These are phyloP conservation scores for Starmerella vitae DNA, from an alignment of 805 yeast genomes.

Conservation along the genomic window DNA sequence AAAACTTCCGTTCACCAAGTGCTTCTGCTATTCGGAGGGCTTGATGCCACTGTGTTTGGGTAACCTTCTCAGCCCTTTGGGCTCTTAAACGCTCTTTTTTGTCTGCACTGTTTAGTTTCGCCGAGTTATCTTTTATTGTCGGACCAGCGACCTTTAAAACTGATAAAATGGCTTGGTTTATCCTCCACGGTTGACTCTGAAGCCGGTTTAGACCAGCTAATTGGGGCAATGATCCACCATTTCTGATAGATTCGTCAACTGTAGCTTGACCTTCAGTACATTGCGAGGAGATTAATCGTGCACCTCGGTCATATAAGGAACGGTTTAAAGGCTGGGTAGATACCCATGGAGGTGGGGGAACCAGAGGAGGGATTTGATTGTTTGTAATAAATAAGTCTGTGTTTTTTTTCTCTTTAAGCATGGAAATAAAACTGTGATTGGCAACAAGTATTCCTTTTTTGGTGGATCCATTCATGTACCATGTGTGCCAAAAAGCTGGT, in stretches of 20 bases:
- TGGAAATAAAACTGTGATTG: slow-evolving; percentile 61
- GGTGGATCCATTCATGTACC: slow-evolving; percentile 41
- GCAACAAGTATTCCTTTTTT: slow-evolving; percentile 69
- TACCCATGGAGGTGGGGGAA: slow-evolving; percentile 69
- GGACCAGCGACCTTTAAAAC: background rate
- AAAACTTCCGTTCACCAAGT: slow-evolving; percentile 47
- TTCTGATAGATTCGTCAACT: slow-evolving; percentile 5
- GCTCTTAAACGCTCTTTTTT: slow-evolving; percentile 42
- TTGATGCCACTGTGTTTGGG: slow-evolving; percentile 38
- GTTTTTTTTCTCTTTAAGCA: slow-evolving; percentile 41
- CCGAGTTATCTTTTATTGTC: background rate
- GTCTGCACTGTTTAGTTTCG: slow-evolving; percentile 39
- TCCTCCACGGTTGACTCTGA: slow-evolving; percentile 12
- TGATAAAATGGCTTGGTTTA: slow-evolving; percentile 6
- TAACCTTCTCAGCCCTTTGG: slow-evolving; percentile 29
- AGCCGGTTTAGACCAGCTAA: slow-evolving; percentile 11
- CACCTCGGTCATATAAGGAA: background rate
- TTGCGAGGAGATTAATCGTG: slow-evolving; percentile 24
- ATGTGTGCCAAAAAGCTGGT: slow-evolving; percentile 58
- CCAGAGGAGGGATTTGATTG: slow-evolving; percentile 72
- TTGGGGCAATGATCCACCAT: slow-evolving; percentile 4
- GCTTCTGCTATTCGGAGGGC: slow-evolving; percentile 89
- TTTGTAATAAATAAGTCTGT: slow-evolving; percentile 51
- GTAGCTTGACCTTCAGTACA: slow-evolving; percentile 45
- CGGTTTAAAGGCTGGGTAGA: slow-evolving; percentile 26